Conservation (phyloP, 805 yeast species). For the Wickerhamomyces strasburgensis region DNA sequence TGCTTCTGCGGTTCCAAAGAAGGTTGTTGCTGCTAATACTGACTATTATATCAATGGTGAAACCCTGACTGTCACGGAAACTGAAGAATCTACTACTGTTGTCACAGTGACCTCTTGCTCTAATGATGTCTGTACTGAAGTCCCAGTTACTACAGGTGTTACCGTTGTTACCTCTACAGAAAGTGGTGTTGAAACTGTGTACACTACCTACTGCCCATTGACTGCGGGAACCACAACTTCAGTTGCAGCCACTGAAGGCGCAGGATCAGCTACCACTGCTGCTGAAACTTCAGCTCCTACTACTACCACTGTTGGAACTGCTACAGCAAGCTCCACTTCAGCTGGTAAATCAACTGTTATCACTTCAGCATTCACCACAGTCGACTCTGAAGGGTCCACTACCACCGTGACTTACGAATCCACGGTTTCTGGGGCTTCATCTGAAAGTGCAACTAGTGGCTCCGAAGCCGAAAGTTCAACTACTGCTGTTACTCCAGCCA, state of each 20-base stretch:
- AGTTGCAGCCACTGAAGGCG: not conserved
- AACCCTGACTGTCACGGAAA: constrained; percentile 2
- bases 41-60: constrained; percentile 11
- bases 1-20: constrained; percentile 1
- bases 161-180: constrained; percentile 10
- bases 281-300: constrained; percentile 6
- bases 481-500: not conserved
- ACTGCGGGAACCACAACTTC: constrained; percentile 2
- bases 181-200: constrained; percentile 18
- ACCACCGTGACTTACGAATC: too few relatives aligned
- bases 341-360: constrained; percentile 58
- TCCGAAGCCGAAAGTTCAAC: not conserved
- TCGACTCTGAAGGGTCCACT: constrained; percentile 26
- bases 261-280: constrained; percentile 1
- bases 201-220: constrained; percentile 28
- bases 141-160: constrained; percentile 14
- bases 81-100: constrained; percentile 5
- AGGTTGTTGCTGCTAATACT: constrained; percentile 4
- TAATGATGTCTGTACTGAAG: constrained; percentile 9
- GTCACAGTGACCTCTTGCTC: constrained; percentile 10
- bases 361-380: constrained; percentile 88
- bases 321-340: too few relatives aligned
- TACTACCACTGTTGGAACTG: constrained; percentile 13
- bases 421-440: not conserved
- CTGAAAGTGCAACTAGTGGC: not conserved